Evolutionary conservation across 352 stramenopile genomes (phyloP), one percentile per base, ranked within the genome.

Genomic region (Aphanomyces euteiches): DNA sequence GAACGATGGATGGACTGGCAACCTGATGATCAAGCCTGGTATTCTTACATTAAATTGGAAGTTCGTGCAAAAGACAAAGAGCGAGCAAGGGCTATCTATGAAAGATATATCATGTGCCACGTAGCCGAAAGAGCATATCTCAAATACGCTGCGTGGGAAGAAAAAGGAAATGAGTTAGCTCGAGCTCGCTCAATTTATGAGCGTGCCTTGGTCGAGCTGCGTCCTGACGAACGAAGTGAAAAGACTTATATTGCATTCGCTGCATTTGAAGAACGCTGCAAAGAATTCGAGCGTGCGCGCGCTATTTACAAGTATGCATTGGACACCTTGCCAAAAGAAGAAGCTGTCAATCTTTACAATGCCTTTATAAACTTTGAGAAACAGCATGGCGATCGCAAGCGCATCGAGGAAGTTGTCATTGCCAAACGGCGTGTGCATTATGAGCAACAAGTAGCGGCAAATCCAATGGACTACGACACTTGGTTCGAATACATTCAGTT

Each of bases 401-500:
- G 90, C 21, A 98, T 99, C 61, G 97, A 99, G 77, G 79, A 93
- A 47, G 93, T 98, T 13, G 88, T 99, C 45, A 85, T 99, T 50
- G 90, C 84, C 37, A 98, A 98, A 76, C 87, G 97, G 59, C 84
- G 96, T 40, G 88, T 95, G 19, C 81, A 98, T 69, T 99, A 99
- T 73, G 95, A 99, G 72, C 84, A 96, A 65, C 81, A 90, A 48
- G 77, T 99, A 15, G 79, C 86, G 4, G 76, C 80, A 0, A 93
- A 98, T 74, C 89, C 95, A 7, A 83, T 95, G 37, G 94, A 99
- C 79, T 99, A 99, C 75, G 97, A 99, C 83, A 88, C 86, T 60
- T 99, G 98, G 98, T 98, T 99, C 75, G 97, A 99, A 78, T 99
- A 97, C 79, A 93, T 98, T 38, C 97, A 98, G 72, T 81, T 99